Evolutionary conservation across 2,329 filamentous ascomycete species (phyloP).

Genomic region (Fonsecaea erecta): DNA sequence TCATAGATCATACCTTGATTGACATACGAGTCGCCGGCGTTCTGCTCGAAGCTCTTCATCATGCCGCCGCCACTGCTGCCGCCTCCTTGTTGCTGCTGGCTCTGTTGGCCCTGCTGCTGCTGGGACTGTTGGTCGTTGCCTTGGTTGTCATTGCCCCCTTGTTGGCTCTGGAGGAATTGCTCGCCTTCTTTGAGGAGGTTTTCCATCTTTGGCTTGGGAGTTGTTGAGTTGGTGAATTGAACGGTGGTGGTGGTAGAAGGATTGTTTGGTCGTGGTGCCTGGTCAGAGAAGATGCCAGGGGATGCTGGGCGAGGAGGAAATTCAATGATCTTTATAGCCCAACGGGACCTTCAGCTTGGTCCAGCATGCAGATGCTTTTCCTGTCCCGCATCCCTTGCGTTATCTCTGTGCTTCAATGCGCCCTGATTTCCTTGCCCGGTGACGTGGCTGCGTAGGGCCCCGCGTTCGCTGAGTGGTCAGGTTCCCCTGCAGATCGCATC

Average conservation of each 20-base stretch:
- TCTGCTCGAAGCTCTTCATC: constrained; percentile 18
- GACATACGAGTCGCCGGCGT: constrained; percentile 12
- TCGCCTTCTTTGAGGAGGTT: constrained; percentile 11
- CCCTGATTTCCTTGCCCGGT: neutral
- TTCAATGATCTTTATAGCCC: neutral
- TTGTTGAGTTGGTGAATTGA: neutral
- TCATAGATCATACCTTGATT: constrained; percentile 8
- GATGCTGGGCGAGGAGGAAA: neutral
- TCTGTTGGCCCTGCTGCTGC: neutral
- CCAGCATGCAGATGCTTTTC: neutral
- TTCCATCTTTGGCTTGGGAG: neutral
- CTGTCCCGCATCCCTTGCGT: neutral
- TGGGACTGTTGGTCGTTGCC: neutral
- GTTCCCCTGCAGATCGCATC: neutral
- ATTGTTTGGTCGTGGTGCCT: neutral
- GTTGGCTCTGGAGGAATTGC: constrained; percentile 10
- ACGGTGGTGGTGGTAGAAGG: no score
- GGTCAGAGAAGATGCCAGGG: no score
- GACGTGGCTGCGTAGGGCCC: neutral
- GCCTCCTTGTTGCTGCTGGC: constrained; percentile 2
- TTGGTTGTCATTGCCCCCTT: neutral
- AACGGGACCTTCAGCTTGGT: neutral
- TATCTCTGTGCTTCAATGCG: neutral
- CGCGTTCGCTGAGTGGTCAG: neutral
- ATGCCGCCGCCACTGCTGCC: neutral